These are phyloP conservation scores for Plasmodium sp. DNA, from an alignment of 169 alveolate species.

Conservation along the genomic window DNA sequence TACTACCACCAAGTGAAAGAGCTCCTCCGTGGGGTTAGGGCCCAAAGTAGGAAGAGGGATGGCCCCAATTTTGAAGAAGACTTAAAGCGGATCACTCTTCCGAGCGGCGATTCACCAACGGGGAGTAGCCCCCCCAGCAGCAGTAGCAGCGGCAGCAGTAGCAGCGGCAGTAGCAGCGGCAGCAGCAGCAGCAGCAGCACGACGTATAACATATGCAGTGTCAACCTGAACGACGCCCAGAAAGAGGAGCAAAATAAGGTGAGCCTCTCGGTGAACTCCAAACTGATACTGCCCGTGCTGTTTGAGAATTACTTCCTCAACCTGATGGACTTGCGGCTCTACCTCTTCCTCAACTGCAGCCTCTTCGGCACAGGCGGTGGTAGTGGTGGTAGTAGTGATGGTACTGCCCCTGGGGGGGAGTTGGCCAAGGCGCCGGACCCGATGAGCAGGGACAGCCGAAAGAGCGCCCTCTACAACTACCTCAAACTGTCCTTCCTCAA, in stretches of 20 bases:
- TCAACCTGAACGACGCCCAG: constrained; percentile 38
- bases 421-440: background rate
- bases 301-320: constrained; percentile 56
- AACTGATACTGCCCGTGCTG: constrained; percentile 35
- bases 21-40: background rate
- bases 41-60: background rate
- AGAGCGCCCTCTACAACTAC: background rate
- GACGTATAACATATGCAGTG: constrained; percentile 13
- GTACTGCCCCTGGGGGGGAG: background rate
- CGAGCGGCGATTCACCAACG: background rate
- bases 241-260: constrained; percentile 40
- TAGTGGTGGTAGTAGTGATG: background rate
- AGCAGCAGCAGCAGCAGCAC: background rate
- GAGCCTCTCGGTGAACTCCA: constrained; percentile 2
- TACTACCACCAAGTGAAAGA: background rate
- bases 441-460: background rate
- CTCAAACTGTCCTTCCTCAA: constrained; percentile 29
- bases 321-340: constrained; percentile 28
- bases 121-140: background rate
- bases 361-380: background rate
- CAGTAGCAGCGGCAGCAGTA: background rate
- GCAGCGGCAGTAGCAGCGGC: background rate
- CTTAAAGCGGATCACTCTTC: background rate
- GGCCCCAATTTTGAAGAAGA: constrained; percentile 8
- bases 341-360: constrained; percentile 46